These are phyloP conservation scores for Candolleomyces eurysporus DNA, from an alignment of 768 basidiomycete species.

Conservation along the genomic window DNA sequence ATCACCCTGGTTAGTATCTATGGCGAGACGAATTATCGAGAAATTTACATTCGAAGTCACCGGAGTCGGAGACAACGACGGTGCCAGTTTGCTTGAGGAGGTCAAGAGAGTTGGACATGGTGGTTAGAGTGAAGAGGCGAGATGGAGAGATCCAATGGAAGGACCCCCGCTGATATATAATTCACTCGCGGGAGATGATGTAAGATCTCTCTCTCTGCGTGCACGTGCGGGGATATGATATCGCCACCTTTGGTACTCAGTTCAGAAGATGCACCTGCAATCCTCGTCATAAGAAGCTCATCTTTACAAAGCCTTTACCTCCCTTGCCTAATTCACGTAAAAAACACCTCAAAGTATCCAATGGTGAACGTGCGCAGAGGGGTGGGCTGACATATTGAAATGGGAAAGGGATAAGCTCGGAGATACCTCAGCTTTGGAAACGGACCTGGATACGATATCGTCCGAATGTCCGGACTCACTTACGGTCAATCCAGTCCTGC, in stretches of 20 bases:
- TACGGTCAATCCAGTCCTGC: no score
- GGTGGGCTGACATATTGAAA: no score
- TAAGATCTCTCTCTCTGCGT: background rate
- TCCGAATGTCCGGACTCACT: no score
- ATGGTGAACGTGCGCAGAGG: no score
- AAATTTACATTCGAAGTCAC: slow-evolving; percentile 79
- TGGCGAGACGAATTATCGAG: background rate
- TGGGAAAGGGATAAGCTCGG: no score
- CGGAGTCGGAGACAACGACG: slow-evolving; percentile 95
- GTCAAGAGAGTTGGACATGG: slow-evolving; percentile 81
- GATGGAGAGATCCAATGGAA: background rate
- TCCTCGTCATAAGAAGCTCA: no score
- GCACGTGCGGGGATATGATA: background rate
- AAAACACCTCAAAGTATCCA: no score
- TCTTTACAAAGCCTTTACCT: no score
- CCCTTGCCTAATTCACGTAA: no score
- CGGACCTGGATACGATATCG: no score
- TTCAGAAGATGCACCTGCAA: no score
- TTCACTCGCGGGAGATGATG: background rate
- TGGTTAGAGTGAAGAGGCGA: slow-evolving; percentile 25
- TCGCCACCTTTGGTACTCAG: background rate
- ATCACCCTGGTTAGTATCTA: slow-evolving; percentile 20
- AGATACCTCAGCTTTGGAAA: no score
- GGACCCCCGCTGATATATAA: background rate
- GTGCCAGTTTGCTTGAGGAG: slow-evolving; percentile 89